phyloP scores from a whole-genome alignment of 2,329 filamentous ascomycete species.

The Polytolypa hystricis region DNA sequence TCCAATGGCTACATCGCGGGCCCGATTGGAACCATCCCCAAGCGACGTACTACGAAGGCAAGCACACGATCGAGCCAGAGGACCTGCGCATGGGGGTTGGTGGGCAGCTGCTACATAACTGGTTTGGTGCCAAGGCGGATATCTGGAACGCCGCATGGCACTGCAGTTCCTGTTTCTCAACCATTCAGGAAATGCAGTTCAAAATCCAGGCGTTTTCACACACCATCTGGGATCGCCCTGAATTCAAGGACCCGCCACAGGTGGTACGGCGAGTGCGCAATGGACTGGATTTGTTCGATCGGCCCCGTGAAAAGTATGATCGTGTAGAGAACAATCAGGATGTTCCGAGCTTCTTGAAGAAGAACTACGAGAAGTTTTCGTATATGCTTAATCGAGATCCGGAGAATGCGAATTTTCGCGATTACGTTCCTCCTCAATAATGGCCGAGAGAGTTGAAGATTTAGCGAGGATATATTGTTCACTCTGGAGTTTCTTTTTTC shows the following conservation, averaged over 20 bases:
- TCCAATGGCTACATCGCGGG: conserved; percentile 39
- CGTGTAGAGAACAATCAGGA: conserved; percentile 42
- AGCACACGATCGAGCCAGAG: conserved; percentile 41
- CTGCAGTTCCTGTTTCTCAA: conserved; percentile 51
- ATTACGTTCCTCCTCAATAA: conserved; percentile 13
- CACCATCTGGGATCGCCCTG: conserved; percentile 39
- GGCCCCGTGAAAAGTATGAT: conserved; percentile 38
- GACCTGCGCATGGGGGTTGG: conserved; percentile 35
- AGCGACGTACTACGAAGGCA: conserved; percentile 44
- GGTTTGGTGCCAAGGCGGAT: conserved; percentile 17
- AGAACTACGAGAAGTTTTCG: conserved; percentile 21
- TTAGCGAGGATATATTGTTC: no score
- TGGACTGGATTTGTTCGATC: conserved; percentile 46
- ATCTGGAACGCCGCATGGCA: conserved; percentile 48
- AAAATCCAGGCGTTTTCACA: conserved; percentile 51
- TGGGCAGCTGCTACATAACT: background rate
- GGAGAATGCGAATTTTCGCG: conserved; percentile 28
- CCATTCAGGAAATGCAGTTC: conserved; percentile 43
- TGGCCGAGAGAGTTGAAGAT: no score
- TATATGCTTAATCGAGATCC: conserved; percentile 33
- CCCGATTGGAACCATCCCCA: conserved; percentile 28
- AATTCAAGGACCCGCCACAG: conserved; percentile 37
- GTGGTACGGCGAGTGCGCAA: conserved; percentile 43
- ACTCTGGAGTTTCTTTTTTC: no score
- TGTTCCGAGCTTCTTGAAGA: conserved; percentile 39